These are phyloP conservation scores for Starmerella tilneyi DNA, from an alignment of 805 yeast species.

Conservation along the genomic window DNA sequence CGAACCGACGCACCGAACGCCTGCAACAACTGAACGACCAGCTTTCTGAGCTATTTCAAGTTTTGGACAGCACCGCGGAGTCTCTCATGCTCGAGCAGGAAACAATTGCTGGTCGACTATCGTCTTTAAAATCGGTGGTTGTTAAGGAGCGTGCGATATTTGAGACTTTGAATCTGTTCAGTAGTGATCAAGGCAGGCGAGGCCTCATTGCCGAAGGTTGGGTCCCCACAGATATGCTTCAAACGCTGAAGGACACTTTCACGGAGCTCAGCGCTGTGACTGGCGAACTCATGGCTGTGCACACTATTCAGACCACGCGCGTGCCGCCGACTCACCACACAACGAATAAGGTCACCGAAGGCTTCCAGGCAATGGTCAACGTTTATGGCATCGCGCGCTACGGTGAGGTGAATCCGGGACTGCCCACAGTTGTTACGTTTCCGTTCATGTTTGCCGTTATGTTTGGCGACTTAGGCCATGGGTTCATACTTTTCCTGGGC, in stretches of 20 bases:
- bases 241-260: constrained; percentile 48
- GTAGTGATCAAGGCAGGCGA: constrained; percentile 67
- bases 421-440: constrained; percentile 88
- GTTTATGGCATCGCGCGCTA: constrained; percentile 91
- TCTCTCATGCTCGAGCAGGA: constrained; percentile 67
- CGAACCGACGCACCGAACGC: constrained; percentile 30
- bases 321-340: constrained; percentile 91
- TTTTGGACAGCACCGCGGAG: constrained; percentile 49
- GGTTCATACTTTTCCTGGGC: constrained; percentile 64
- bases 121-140: constrained; percentile 58
- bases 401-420: constrained; percentile 91
- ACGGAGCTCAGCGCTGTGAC: constrained; percentile 45
- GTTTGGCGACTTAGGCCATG: constrained; percentile 99
- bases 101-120: constrained; percentile 63
- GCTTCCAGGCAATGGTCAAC: constrained; percentile 88
- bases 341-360: constrained; percentile 82
- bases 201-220: constrained; percentile 95
- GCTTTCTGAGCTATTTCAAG: constrained; percentile 48
- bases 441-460: constrained; percentile 98
- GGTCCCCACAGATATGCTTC: constrained; percentile 71
- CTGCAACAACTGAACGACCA: constrained; percentile 36
- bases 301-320: constrained; percentile 59
- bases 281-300: constrained; percentile 38
- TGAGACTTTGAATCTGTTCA: constrained; percentile 63
- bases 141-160: constrained; percentile 77